phyloP scores from a whole-genome alignment of 202 grass and related monocot genomes.

The Setaria viridis region DNA sequence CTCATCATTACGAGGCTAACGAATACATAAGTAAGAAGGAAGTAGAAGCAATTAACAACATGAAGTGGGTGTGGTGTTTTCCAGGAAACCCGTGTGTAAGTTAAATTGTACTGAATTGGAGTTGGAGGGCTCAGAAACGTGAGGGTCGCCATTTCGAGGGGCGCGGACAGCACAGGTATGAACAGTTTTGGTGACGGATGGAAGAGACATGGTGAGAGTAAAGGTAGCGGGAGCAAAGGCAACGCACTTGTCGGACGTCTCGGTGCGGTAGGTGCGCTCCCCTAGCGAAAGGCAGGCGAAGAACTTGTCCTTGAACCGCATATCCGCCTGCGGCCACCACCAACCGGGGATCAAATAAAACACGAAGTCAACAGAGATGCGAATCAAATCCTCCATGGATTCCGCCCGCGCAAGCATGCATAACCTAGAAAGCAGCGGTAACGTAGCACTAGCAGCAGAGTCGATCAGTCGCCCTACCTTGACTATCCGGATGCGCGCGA shows the following conservation, averaged over 20 bases:
- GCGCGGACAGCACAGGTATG: background rate
- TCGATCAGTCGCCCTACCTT: slow-evolving; percentile 8
- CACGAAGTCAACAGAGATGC: background rate
- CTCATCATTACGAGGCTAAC: background rate
- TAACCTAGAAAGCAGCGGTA: background rate
- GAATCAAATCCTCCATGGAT: background rate
- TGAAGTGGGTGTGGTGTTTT: background rate
- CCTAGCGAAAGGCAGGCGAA: slow-evolving; percentile 92
- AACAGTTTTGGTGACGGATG: too few species aligned
- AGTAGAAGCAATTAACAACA: background rate
- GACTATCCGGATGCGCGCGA: slow-evolving; percentile 80
- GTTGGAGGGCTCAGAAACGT: background rate
- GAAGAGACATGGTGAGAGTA: background rate
- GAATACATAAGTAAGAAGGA: background rate
- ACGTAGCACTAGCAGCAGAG: background rate
- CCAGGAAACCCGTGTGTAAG: background rate
- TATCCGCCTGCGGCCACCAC: slow-evolving; percentile 64
- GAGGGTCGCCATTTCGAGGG: background rate
- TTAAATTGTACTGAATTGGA: background rate
- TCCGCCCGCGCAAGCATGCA: background rate
- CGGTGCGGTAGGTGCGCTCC: slow-evolving; percentile 90
- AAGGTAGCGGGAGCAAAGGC: background rate
- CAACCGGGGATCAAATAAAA: background rate
- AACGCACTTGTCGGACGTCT: slow-evolving; percentile 78
- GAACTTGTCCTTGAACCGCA: slow-evolving; percentile 96